Conservation (phyloP, 1,139 yeast genomes). For the Geotrichum citri-aurantii region DNA sequence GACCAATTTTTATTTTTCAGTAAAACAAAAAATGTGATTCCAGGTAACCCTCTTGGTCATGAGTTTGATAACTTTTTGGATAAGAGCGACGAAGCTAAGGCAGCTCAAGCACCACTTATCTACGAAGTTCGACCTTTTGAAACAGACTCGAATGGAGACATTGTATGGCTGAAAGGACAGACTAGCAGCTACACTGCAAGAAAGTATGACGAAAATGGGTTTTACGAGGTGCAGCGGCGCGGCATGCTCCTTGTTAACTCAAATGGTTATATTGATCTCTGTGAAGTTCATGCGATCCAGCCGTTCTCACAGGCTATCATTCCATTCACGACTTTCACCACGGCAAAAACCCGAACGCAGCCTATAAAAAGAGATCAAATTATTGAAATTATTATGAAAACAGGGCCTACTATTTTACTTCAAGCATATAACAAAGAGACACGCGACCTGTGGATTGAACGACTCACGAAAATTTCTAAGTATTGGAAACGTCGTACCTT, state of each 20-base stretch:
- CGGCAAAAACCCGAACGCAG: background rate
- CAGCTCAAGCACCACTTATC: slow-evolving; percentile 35
- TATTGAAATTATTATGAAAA: slow-evolving; percentile 49
- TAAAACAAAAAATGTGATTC: slow-evolving; percentile 51
- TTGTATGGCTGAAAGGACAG: slow-evolving; percentile 52
- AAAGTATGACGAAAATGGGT: slow-evolving; percentile 50
- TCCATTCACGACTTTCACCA: background rate
- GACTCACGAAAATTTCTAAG: slow-evolving; percentile 41
- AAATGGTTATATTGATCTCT: slow-evolving; percentile 56
- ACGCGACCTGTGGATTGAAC: slow-evolving; percentile 61
- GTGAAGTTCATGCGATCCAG: slow-evolving; percentile 35
- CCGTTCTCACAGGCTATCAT: slow-evolving; percentile 12
- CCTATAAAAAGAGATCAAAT: slow-evolving; percentile 33
- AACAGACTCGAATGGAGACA: slow-evolving; percentile 42
- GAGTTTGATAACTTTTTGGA: background rate
- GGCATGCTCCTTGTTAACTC: slow-evolving; percentile 52
- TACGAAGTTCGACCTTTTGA: slow-evolving; percentile 51
- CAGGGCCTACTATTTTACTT: slow-evolving; percentile 47
- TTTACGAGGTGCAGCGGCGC: slow-evolving; percentile 59
- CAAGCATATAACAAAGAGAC: slow-evolving; percentile 49
- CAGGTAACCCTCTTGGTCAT: slow-evolving; percentile 29
- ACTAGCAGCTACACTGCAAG: slow-evolving; percentile 41
- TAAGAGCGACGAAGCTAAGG: slow-evolving; percentile 21
- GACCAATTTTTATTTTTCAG: slow-evolving; percentile 58
- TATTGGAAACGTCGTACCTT: slow-evolving; percentile 57